Base-by-base conservation (phyloP, 2,329 filamentous ascomycete species). In the Claviceps monticola region DNA sequence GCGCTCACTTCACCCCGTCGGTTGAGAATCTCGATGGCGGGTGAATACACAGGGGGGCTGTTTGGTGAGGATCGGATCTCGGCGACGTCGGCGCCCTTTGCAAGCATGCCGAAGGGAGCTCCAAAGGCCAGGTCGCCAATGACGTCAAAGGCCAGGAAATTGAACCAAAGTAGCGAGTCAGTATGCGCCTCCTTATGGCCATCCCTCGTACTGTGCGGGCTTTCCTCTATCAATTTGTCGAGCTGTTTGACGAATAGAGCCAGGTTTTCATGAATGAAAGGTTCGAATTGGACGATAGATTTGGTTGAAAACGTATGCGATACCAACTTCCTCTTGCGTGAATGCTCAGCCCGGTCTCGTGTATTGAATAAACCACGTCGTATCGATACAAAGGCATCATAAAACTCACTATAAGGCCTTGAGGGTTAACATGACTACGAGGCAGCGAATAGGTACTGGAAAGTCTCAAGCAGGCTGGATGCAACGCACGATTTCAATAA, bases 371-470 rank as follows among this genome's bases (percentile, higher is more conserved):
- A 74, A 19, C 88, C 88, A 13, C 87, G 80, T 49, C 78, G 79
- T 61, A 95, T 94, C 13, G 86, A 90, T 51, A 95, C 88, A 60
- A 95, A 95, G 48, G 87, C 86, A 61, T 95, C 88, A 60, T 95
- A 95, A 69, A 90, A 95, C 2, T 91, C 83, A 43, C 84, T 88
- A 44, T 4, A 45, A 34, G 9, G 29, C 29, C 29, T 17, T 6
- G 16, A 4, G 9, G 3, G 9, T 36, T 53, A 17, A 37, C 9
- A 19, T n/a, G 26, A 13, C 14, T 21, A 21, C 5, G 1, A 16
- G 13, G 2, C 0, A 5, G 71, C 3, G 16, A 19, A 9, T 16
- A 23, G n/a, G 1, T 23, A 11, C 17, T 3, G 17, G 4, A 37
- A 2, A 17, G 13, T 17, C 4, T 23, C 5, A 7, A 48, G 37